Evolutionary conservation across 176 grass and related monocot species (phyloP), one percentile per base, ranked within the genome.

Genomic region (Ampelocalamus luodianensis): DNA sequence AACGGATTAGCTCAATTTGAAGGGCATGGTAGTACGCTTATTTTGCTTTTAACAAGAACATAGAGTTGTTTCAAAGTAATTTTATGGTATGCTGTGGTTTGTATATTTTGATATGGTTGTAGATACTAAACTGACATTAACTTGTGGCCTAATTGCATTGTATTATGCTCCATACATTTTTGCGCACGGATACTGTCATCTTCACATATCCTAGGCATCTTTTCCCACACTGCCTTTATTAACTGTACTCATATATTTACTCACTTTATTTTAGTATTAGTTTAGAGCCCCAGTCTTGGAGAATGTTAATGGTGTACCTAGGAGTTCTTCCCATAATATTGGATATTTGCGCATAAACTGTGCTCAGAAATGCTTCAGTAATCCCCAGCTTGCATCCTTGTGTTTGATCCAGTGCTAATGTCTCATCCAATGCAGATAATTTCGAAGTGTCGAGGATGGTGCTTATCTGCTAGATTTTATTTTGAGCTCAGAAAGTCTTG

Each of bases 401-500:
- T 48, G 6, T n/a, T 15, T 69, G 24, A 43, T 36, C 44, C 0
- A 2, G 4, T 67, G 3, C 6, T 85, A 72, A 20, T 43, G 16
- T 68, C 0, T 10, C 39, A 17, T 79, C 4, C 0, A 68, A 49
- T 85, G 82, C 82, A 89, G 87, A 27, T 68, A 80, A 80, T 74
- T 60, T 49, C 8, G 40, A 78, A 60, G 34, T 26, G 4, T 65
- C 10, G 22, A 89, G 40, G 68, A 40, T 68, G 29, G 49, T 58
- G 37, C 46, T 59, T 9, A 38, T 40, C 26, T 67, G 10, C 43
- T 89, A 85, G 61, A 45, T 72, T 83, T 72, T 77, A 44, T 78
- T 70, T 77, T 34, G 82, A 58, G 69, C 42, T 74, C 15, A 74
- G 23, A 10, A 59, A 73, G 70, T 61, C 45, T 78, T 78, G 43